These are phyloP conservation scores for Boletus tylopilopsis DNA, from an alignment of 768 basidiomycete species.

Conservation along the genomic window DNA sequence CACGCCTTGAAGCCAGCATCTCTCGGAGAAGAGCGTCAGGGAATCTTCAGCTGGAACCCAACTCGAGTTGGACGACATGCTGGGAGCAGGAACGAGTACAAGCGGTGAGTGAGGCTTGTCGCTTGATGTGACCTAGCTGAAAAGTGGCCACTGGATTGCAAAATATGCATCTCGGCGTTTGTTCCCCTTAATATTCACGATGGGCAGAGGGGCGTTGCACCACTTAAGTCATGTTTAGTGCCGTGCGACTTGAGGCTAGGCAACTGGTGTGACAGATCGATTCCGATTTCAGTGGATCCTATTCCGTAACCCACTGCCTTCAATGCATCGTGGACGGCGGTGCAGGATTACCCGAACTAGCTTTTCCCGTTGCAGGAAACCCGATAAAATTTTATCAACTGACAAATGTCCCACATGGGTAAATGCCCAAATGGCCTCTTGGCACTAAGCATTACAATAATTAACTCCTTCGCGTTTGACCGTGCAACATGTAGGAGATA, in stretches of 20 bases:
- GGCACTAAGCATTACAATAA: too few relatives aligned
- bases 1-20: constrained; percentile 19
- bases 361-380: too few relatives aligned
- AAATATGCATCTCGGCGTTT: too few relatives aligned
- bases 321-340: neutral
- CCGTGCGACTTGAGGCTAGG: too few relatives aligned
- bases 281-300: too few relatives aligned
- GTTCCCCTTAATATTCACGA: too few relatives aligned
- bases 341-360: neutral
- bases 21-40: constrained; percentile 16
- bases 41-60: constrained; percentile 14
- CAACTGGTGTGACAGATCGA: too few relatives aligned
- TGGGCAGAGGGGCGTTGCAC: too few relatives aligned
- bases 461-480: neutral
- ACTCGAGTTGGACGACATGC: constrained; percentile 16
- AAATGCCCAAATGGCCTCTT: too few relatives aligned
- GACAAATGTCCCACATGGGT: too few relatives aligned
- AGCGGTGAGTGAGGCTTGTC: neutral
- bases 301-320: neutral
- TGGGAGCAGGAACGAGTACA: neutral
- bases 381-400: too few relatives aligned
- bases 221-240: too few relatives aligned
- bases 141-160: neutral
- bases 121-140: neutral
- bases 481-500: neutral